These are phyloP conservation scores for Solanum gracilifrons DNA, from an alignment of 257 asterid species.

Conservation along the genomic window DNA sequence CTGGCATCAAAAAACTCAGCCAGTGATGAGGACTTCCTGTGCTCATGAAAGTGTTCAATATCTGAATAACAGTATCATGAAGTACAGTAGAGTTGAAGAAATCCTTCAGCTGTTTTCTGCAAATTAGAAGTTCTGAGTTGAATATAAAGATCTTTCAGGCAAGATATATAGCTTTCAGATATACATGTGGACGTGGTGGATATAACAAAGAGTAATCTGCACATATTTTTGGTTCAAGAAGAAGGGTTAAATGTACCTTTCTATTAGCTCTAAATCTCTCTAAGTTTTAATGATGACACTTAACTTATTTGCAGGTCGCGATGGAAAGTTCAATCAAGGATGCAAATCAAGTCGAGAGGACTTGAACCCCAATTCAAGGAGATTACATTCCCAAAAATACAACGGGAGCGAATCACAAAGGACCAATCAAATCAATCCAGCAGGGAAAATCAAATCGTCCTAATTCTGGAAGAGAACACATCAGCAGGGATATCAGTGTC, in stretches of 20 bases:
- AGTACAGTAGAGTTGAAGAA: background rate
- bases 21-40: background rate
- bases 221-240: background rate
- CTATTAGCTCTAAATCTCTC: background rate
- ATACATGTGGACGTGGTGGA: background rate
- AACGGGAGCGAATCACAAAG: background rate
- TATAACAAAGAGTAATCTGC: background rate
- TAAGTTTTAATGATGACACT: background rate
- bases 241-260: background rate
- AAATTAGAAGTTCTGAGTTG: background rate
- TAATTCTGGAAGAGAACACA: background rate
- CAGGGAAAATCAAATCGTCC: background rate
- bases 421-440: background rate
- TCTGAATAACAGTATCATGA: background rate
- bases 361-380: background rate
- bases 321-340: background rate
- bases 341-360: too few relatives aligned
- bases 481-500: background rate
- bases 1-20: background rate
- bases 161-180: background rate
- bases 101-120: background rate
- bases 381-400: background rate
- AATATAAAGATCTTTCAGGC: background rate
- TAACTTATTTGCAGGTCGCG: background rate
- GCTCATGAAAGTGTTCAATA: background rate